A percentile compares a stretch with the other conserved stretches of the same genome.
Conservation (phyloP, 495 filamentous ascomycete genomes). For the Daldinia concentrica region DNA sequence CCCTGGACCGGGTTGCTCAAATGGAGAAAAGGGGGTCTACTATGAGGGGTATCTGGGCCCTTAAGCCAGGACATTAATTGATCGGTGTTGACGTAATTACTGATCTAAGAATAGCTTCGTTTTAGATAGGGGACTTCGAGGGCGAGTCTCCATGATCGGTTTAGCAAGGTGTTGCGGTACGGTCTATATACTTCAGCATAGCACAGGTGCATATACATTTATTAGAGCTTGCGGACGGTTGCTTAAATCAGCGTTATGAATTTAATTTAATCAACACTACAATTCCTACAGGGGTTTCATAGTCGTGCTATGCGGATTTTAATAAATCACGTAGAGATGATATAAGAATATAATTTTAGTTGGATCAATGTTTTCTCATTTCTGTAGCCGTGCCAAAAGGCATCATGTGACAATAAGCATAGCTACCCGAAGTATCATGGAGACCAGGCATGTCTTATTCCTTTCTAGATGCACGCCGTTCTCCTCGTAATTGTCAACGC, state of each 20-base stretch:
- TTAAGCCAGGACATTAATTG: slow-evolving; percentile 45
- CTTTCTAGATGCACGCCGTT: slow-evolving; percentile 62
- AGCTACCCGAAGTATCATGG: slow-evolving; percentile 54
- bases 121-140: not conserved
- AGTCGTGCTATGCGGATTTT: not conserved
- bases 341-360: slow-evolving; percentile 7
- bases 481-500: slow-evolving; percentile 72
- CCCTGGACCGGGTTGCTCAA: slow-evolving; percentile 60
- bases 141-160: not conserved
- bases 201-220: slow-evolving; percentile 6
- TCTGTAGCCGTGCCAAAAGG: slow-evolving; percentile 61
- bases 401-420: slow-evolving; percentile 62
- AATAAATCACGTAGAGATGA: slow-evolving; percentile 11
- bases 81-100: not conserved
- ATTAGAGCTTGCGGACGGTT: not conserved
- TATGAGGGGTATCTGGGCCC: slow-evolving; percentile 56
- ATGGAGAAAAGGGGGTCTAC: slow-evolving; percentile 53
- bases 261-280: not conserved
- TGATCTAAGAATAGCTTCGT: not conserved
- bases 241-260: not conserved
- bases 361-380: slow-evolving; percentile 47
- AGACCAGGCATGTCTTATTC: slow-evolving; percentile 66
- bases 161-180: slow-evolving; percentile 4
- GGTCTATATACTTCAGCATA: slow-evolving; percentile 15
- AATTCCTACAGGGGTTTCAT: not conserved